Base-by-base conservation (phyloP, 768 basidiomycete species). In the Tricholoma hemisulphureum region DNA sequence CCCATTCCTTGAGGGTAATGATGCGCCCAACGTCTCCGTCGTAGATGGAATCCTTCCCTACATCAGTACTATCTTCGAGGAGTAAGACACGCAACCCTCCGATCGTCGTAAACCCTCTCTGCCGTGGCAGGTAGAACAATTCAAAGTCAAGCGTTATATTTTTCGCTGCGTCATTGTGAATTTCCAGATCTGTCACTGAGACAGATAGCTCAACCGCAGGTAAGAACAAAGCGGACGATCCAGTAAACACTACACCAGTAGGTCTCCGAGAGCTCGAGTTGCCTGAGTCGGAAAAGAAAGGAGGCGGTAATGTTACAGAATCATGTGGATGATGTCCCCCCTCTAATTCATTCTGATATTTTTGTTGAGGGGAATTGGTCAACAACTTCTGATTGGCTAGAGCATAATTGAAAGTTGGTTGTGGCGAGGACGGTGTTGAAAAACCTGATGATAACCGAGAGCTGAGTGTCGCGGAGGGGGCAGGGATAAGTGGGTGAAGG, bases 61-160 rank as follows among this genome's bases (percentile, higher is more conserved):
- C 74, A 14, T 79, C 76, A 20, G 76, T 65, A 52, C 75, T 73
- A 65, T 91, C 88, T 31, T 81, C 81, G 1, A 89, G 61, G 24
- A 91, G 71, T 24, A 93, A 63, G 26, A 90, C 75, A n/a, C 90
- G 80, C 57, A 93, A 67, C 1, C 91, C 91, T 16, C 91, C 91
- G 16, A 87, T 78, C 3, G 75, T 75, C 23, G 76, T 72, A 66
- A 89, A 89, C 0, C 92, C 92, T 5, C 73, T 76, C 48, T 71
- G 75, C 18, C 81, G 68, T 1, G 88, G 80, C 35, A 90, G 52
- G 58, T 83, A 94, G 8, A 81, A 75, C 50, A 91, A 72, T 51
- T 85, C 81, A 56, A 92, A 91, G 20, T 85, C 80, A 18, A 43
- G 35, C 20, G 26, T 53, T 7, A 78, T 71, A 7, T 72, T 78